phyloP scores from a whole-genome alignment of 495 filamentous ascomycete genomes.

The Tetracladium setigerum region DNA sequence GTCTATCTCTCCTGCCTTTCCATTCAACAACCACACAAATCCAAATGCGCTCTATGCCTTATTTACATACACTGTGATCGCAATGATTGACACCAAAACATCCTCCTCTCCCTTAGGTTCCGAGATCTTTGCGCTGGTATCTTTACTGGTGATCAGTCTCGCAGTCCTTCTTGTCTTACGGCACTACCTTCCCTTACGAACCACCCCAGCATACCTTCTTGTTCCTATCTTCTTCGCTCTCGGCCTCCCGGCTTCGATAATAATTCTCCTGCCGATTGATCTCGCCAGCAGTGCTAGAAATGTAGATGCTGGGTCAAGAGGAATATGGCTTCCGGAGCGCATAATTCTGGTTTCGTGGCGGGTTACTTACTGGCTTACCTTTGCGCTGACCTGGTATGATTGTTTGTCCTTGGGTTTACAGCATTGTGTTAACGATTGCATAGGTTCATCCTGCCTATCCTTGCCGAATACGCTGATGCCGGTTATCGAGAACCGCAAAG shows the following conservation, averaged over 20 bases:
- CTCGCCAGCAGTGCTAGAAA: slow-evolving; percentile 74
- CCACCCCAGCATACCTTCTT: slow-evolving; percentile 83
- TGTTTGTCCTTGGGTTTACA: not conserved
- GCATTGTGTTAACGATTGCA: slow-evolving; percentile 1
- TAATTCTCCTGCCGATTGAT: slow-evolving; percentile 94
- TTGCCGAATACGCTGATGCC: slow-evolving; percentile 89
- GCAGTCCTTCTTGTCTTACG: slow-evolving; percentile 77
- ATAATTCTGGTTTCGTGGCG: slow-evolving; percentile 80
- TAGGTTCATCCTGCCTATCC: slow-evolving; percentile 82
- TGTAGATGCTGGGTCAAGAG: slow-evolving; percentile 54
- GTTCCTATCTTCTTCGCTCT: slow-evolving; percentile 90
- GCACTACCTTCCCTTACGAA: slow-evolving; percentile 81
- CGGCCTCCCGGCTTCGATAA: slow-evolving; percentile 84
- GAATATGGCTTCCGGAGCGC: slow-evolving; percentile 55
- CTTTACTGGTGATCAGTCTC: slow-evolving; percentile 64
- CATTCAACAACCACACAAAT: too few species aligned
- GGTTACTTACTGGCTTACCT: slow-evolving; percentile 94
- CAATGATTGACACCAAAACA: slow-evolving; percentile 26
- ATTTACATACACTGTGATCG: not conserved
- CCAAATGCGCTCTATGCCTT: too few species aligned
- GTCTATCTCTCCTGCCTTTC: too few species aligned
- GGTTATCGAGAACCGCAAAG: slow-evolving; percentile 81
- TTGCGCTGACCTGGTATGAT: slow-evolving; percentile 80
- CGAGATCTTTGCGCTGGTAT: slow-evolving; percentile 62
- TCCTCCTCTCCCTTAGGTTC: slow-evolving; percentile 49